These are phyloP conservation scores for Mesembryanthemum crystallinum DNA, from an alignment of 148 eudicot species.

Conservation along the genomic window DNA sequence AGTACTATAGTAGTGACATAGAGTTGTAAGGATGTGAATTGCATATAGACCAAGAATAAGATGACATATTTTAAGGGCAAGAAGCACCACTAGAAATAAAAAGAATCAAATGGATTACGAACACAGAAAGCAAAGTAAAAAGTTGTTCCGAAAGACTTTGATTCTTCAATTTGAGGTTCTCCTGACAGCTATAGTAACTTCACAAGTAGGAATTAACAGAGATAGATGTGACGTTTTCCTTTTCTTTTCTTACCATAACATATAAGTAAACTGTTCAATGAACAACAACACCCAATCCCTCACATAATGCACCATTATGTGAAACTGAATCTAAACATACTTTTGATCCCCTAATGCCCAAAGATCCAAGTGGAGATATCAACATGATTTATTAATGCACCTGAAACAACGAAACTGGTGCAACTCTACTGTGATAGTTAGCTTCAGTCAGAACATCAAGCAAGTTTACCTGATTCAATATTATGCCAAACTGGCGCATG, in stretches of 20 bases:
- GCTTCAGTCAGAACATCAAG: neutral
- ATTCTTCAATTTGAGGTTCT: neutral
- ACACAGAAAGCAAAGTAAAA: neutral
- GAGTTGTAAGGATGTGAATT: neutral
- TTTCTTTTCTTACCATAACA: neutral
- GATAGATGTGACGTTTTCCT: neutral
- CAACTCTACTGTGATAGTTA: neutral
- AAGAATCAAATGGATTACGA: neutral
- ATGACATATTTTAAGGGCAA: neutral
- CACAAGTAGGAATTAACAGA: neutral
- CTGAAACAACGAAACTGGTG: neutral
- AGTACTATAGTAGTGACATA: neutral
- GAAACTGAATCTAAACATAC: neutral
- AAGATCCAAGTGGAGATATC: neutral
- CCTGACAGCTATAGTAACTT: neutral
- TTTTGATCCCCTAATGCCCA: neutral
- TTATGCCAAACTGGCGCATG: constrained; percentile 66
- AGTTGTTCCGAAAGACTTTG: neutral
- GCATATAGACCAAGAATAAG: neutral
- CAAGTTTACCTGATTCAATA: constrained; percentile 61
- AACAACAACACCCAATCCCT: neutral
- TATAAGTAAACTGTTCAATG: neutral
- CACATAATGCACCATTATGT: neutral
- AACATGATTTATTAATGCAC: neutral
- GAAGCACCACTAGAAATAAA: neutral